phyloP scores from a whole-genome alignment of 2,329 filamentous ascomycete genomes.

The Coccinonectria pachysandricola region DNA sequence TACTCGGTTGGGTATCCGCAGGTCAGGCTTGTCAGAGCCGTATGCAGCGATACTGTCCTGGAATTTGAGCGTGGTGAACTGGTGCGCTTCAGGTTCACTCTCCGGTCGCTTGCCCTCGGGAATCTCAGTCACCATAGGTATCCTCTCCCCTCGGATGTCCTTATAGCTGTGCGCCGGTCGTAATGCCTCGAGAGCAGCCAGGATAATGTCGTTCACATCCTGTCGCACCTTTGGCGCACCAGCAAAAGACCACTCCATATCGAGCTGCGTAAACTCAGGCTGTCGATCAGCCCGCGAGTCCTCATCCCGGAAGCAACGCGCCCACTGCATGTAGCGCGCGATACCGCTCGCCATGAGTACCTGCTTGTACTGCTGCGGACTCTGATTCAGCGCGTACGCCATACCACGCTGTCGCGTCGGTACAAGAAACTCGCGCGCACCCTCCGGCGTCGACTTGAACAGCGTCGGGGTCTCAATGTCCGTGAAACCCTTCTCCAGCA shows the following conservation, averaged over 20 bases:
- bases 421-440: constrained; percentile 87
- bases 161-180: constrained; percentile 47
- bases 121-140: constrained; percentile 23
- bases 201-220: constrained; percentile 27
- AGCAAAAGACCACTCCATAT: constrained; percentile 88
- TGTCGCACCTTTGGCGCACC: constrained; percentile 31
- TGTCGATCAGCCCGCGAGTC: constrained; percentile 86
- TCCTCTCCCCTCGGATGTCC: constrained; percentile 35
- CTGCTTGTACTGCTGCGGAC: constrained; percentile 97
- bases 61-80: constrained; percentile 26
- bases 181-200: constrained; percentile 19
- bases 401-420: constrained; percentile 67
- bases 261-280: constrained; percentile 89
- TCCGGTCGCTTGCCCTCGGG: constrained; percentile 4
- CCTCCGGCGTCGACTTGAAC: constrained; percentile 96
- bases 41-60: constrained; percentile 59
- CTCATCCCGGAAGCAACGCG: constrained; percentile 90
- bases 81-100: constrained; percentile 18
- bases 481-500: constrained; percentile 50
- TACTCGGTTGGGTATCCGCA: constrained; percentile 61
- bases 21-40: constrained; percentile 87
- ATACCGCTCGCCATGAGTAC: constrained; percentile 90
- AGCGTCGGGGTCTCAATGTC: constrained; percentile 88
- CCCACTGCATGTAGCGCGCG: constrained; percentile 79
- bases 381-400: constrained; percentile 89